phyloP scores from a whole-genome alignment of 176 grass and related monocot species.

The Cenchrus americanus region DNA sequence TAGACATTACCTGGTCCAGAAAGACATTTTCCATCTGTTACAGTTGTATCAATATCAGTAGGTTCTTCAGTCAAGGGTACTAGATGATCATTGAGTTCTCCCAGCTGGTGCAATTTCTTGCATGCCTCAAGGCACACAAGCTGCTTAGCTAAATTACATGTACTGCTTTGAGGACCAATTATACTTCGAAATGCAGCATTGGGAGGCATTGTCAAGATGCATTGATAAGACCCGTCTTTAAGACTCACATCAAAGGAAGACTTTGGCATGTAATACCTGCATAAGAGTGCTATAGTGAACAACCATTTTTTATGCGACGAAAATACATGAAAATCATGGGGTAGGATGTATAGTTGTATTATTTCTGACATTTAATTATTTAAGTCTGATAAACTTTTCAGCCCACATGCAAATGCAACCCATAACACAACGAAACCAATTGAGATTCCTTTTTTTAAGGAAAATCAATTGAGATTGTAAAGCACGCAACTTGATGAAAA shows the following conservation, averaged over 20 bases:
- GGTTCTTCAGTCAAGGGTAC: slow-evolving; percentile 59
- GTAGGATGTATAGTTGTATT: slow-evolving; percentile 7
- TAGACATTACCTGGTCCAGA: slow-evolving; percentile 68
- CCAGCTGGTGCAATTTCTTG: slow-evolving; percentile 85
- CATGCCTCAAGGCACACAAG: slow-evolving; percentile 88
- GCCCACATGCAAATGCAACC: not conserved
- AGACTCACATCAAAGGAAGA: slow-evolving; percentile 55
- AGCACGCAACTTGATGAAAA: slow-evolving; percentile 16
- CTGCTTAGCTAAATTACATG: slow-evolving; percentile 72
- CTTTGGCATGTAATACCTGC: slow-evolving; percentile 76
- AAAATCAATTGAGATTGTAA: slow-evolving; percentile 22
- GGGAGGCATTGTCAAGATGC: slow-evolving; percentile 75
- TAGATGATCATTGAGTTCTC: slow-evolving; percentile 76
- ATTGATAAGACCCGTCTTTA: slow-evolving; percentile 58
- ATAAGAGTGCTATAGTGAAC: slow-evolving; percentile 18
- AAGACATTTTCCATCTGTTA: slow-evolving; percentile 38
- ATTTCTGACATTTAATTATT: slow-evolving; percentile 28
- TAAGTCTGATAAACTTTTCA: slow-evolving; percentile 22
- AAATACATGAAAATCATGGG: slow-evolving; percentile 15
- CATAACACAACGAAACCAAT: slow-evolving; percentile 20
- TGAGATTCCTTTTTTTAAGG: not conserved
- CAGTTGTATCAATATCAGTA: slow-evolving; percentile 35
- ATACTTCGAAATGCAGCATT: slow-evolving; percentile 83
- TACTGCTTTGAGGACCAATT: slow-evolving; percentile 69
- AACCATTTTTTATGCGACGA: slow-evolving; percentile 11